These are phyloP conservation scores for Colletotrichum filicis DNA, from an alignment of 2,329 filamentous ascomycete genomes.

Conservation along the genomic window DNA sequence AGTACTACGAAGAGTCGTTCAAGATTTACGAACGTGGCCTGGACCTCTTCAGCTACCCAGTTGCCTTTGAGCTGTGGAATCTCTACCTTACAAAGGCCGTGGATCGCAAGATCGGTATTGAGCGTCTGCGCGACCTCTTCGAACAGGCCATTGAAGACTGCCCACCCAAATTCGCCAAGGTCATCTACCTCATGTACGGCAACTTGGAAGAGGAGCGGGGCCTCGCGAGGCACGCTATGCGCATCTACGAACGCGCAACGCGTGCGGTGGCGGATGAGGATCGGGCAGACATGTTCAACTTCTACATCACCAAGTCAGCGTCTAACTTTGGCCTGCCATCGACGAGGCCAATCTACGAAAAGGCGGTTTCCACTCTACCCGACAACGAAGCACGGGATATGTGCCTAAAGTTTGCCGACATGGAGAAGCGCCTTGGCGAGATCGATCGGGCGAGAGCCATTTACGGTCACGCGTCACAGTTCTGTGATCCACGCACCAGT, in stretches of 20 bases:
- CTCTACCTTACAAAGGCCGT: constrained; percentile 97
- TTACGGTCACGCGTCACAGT: constrained; percentile 96
- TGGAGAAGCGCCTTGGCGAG: constrained; percentile 91
- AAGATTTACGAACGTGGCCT: constrained; percentile 96
- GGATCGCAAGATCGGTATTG: constrained; percentile 94
- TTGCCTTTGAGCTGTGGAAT: constrained; percentile 99
- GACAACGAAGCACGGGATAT: constrained; percentile 95
- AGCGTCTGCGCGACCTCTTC: constrained; percentile 92
- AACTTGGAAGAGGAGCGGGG: constrained; percentile 96
- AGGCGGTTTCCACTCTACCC: constrained; percentile 91
- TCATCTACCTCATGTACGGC: constrained; percentile 97
- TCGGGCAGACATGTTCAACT: constrained; percentile 97
- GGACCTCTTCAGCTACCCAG: constrained; percentile 98
- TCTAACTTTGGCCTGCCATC: constrained; percentile 98
- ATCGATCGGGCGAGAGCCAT: constrained; percentile 96
- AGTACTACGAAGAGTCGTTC: constrained; percentile 97
- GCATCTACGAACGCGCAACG: constrained; percentile 97
- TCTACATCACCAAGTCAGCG: constrained; percentile 98
- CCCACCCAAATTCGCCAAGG: constrained; percentile 95
- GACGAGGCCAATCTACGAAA: constrained; percentile 94
- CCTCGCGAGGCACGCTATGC: constrained; percentile 95
- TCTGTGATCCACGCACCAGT: constrained; percentile 93
- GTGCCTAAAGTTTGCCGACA: constrained; percentile 98
- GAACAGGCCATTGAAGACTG: constrained; percentile 97
- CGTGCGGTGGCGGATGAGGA: constrained; percentile 95